Evolutionary conservation across 352 stramenopile species (phyloP).

Genomic region (Globisporangium sylvaticum): DNA sequence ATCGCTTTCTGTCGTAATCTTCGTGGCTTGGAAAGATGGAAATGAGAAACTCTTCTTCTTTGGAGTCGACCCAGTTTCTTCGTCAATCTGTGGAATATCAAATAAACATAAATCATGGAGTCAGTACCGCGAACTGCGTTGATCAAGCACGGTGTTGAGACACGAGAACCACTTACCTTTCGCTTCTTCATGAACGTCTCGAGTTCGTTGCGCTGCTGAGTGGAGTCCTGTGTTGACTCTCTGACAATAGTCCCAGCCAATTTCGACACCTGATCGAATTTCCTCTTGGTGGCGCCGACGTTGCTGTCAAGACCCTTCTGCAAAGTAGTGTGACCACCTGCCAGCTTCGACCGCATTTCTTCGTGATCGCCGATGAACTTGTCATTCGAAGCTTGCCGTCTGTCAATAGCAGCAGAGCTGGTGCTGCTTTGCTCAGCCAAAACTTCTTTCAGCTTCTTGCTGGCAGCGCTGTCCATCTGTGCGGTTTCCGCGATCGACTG

Average conservation of each 20-base stretch:
- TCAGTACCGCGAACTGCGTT: too few relatives aligned
- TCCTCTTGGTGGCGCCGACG: constrained; percentile 26
- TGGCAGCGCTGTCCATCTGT: not conserved
- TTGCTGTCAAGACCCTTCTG: constrained; percentile 28
- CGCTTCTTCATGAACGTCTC: constrained; percentile 48
- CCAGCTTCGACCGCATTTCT: constrained; percentile 25
- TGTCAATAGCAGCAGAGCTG: constrained; percentile 11
- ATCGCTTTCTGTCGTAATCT: constrained; percentile 9
- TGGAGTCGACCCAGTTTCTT: constrained; percentile 35
- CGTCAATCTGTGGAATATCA: constrained; percentile 23
- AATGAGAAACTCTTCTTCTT: constrained; percentile 39
- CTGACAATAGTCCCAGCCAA: constrained; percentile 24
- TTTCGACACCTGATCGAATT: constrained; percentile 21
- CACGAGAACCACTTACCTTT: constrained; percentile 24
- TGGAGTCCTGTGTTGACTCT: constrained; percentile 26
- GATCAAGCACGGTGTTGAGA: too few relatives aligned
- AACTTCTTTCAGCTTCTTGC: constrained; percentile 15
- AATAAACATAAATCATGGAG: too few relatives aligned
- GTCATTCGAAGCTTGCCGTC: constrained; percentile 21
- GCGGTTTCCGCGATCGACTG: constrained; percentile 8
- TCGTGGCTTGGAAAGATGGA: constrained; percentile 39
- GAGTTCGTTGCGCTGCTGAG: constrained; percentile 31
- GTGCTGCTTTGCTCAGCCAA: constrained; percentile 26
- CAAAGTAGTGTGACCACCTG: constrained; percentile 22
- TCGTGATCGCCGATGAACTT: constrained; percentile 28